Percentiles rank a stretch among this genome's conserved stretches.
These are phyloP conservation scores for Calonectria multiphialidica DNA, from an alignment of 2,329 filamentous ascomycete species.

Conservation along the genomic window DNA sequence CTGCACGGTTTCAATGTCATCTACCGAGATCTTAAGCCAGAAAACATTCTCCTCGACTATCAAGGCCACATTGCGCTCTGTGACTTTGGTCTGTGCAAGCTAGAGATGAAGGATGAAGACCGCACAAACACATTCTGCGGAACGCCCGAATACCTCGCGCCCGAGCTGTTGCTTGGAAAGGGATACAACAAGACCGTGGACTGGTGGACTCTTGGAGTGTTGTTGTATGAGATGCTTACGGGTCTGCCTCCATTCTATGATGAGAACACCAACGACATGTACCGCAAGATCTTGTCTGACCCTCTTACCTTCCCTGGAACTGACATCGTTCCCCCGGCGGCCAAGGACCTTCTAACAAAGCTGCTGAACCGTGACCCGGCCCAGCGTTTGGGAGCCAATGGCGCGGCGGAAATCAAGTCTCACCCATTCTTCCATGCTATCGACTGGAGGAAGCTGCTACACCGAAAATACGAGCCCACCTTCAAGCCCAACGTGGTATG, in stretches of 20 bases:
- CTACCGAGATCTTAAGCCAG: slow-evolving; percentile 79
- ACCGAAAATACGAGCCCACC: slow-evolving; percentile 95
- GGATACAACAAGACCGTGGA: slow-evolving; percentile 99
- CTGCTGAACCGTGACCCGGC: slow-evolving; percentile 92
- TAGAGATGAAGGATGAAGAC: slow-evolving; percentile 99
- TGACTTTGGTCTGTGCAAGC: slow-evolving; percentile 96
- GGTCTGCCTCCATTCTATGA: slow-evolving; percentile 97
- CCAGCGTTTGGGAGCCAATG: slow-evolving; percentile 88
- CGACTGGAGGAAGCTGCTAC: slow-evolving; percentile 95
- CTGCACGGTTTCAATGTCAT: slow-evolving; percentile 98
- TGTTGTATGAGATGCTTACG: slow-evolving; percentile 98
- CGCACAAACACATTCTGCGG: slow-evolving; percentile 98
- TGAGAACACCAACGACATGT: slow-evolving; percentile 99
- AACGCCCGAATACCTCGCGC: slow-evolving; percentile 95
- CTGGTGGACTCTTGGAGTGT: slow-evolving; percentile 97
- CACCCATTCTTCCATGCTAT: slow-evolving; percentile 99
- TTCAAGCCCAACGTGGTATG: slow-evolving; percentile 96
- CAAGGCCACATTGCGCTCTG: slow-evolving; percentile 96
- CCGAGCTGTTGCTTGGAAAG: slow-evolving; percentile 89
- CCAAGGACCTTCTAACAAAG: slow-evolving; percentile 89
- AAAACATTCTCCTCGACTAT: slow-evolving; percentile 97
- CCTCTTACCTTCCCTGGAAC: slow-evolving; percentile 85
- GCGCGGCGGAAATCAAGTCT: slow-evolving; percentile 97
- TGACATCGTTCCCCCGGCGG: slow-evolving; percentile 90
- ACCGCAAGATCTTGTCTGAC: slow-evolving; percentile 95